Evolutionary conservation across 2,329 filamentous ascomycete genomes (phyloP).

Genomic region (Trematosphaeria pertusa): DNA sequence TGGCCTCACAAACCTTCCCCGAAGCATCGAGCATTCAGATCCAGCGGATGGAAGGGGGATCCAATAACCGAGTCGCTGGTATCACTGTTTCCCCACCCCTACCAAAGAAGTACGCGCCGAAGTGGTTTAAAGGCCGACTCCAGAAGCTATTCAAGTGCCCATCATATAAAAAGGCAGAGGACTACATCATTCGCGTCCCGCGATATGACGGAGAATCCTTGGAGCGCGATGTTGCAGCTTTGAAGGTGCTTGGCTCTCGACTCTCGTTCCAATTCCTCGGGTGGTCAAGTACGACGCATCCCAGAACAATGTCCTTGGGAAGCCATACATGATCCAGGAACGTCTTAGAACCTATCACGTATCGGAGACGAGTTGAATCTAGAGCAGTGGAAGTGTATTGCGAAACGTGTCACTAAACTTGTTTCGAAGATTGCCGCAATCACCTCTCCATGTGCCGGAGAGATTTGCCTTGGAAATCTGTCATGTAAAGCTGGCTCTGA

Average conservation of each 20-base stretch:
- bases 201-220: neutral
- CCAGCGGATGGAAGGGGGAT: slow-evolving; percentile 27
- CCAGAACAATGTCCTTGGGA: slow-evolving; percentile 8
- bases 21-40: slow-evolving; percentile 8
- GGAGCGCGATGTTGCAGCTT: neutral
- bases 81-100: slow-evolving; percentile 10
- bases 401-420: neutral
- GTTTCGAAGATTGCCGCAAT: neutral
- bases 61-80: slow-evolving; percentile 29
- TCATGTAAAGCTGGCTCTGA: neutral
- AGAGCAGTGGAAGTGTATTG: slow-evolving; percentile 8
- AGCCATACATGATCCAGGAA: slow-evolving; percentile 14
- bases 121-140: neutral
- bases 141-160: too few species aligned
- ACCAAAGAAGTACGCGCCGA: neutral
- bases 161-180: too few species aligned
- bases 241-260: slow-evolving; percentile 1
- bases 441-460: neutral
- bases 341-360: neutral
- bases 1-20: slow-evolving; percentile 2
- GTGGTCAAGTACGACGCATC: slow-evolving; percentile 4
- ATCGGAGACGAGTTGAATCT: neutral
- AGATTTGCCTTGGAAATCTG: slow-evolving; percentile 6
- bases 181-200: slow-evolving; percentile 19
- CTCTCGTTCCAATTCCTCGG: slow-evolving; percentile 10